Conservation (phyloP, 208 protist genomes). For the Crithidia bombi region DNA sequence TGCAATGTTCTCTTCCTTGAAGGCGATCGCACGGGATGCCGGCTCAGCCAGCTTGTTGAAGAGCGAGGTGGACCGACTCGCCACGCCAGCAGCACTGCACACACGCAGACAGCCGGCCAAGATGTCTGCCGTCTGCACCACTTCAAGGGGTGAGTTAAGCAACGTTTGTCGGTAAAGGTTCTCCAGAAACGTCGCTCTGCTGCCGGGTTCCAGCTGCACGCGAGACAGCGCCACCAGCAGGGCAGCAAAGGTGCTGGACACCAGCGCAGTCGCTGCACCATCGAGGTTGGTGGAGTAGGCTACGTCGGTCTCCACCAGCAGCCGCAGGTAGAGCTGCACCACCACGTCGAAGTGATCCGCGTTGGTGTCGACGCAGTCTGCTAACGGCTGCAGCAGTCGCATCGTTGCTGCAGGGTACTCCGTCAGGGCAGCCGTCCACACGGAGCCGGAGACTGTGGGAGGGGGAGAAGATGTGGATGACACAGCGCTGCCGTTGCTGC, state of each 20-base stretch:
- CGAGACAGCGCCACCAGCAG: constrained; percentile 43
- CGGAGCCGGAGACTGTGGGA: background rate
- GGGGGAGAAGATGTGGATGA: background rate
- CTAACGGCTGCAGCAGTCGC: constrained; percentile 34
- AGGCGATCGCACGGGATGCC: constrained; percentile 28
- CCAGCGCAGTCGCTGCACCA: background rate
- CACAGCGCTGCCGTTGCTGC: background rate
- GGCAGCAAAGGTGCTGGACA: constrained; percentile 20
- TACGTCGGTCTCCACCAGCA: constrained; percentile 47
- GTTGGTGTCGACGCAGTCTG: constrained; percentile 42
- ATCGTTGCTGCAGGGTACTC: constrained; percentile 19
- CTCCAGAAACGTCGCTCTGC: constrained; percentile 31
- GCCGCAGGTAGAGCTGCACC: constrained; percentile 30
- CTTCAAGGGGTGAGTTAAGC: constrained; percentile 17
- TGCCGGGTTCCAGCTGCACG: constrained; percentile 28
- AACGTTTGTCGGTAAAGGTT: constrained; percentile 27
- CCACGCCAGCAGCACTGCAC: constrained; percentile 14
- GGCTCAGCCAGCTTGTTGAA: constrained; percentile 64
- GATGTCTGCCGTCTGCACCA: constrained; percentile 45
- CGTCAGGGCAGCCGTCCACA: constrained; percentile 1
- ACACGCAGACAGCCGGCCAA: constrained; percentile 33
- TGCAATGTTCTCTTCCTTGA: constrained; percentile 39
- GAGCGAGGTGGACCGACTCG: constrained; percentile 35
- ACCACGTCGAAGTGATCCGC: constrained; percentile 47
- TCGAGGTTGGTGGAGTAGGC: constrained; percentile 40